phyloP scores from a whole-genome alignment of 2,329 filamentous ascomycete species.

The Colletotrichum kahawae region DNA sequence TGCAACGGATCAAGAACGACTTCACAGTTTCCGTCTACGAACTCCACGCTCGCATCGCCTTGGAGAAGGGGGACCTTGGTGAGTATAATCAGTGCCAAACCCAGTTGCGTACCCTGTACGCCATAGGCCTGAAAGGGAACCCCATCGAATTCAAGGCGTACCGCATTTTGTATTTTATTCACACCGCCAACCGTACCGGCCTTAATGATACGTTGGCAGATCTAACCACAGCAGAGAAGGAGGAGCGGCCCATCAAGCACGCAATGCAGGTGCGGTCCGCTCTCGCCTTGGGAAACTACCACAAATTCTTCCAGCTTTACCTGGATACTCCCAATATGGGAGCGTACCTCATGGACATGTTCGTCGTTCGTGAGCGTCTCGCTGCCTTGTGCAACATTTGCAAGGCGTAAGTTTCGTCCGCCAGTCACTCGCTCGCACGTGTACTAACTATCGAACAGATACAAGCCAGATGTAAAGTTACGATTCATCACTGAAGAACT shows the following conservation, averaged over 20 bases:
- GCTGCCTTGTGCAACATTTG: slow-evolving; percentile 90
- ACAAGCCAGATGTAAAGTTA: slow-evolving; percentile 88
- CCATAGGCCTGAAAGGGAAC: slow-evolving; percentile 84
- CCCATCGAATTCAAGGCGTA: slow-evolving; percentile 98
- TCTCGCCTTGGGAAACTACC: slow-evolving; percentile 92
- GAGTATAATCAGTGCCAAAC: slow-evolving; percentile 99
- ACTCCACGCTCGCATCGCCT: slow-evolving; percentile 93
- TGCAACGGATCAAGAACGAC: slow-evolving; percentile 95
- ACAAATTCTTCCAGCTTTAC: slow-evolving; percentile 97
- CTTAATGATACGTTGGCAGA: slow-evolving; percentile 98
- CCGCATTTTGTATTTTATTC: slow-evolving; percentile 99
- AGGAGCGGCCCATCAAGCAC: slow-evolving; percentile 83
- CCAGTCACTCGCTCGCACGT: neutral
- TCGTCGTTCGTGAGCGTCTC: slow-evolving; percentile 91
- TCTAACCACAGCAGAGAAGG: slow-evolving; percentile 97
- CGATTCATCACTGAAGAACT: slow-evolving; percentile 95
- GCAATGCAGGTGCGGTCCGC: slow-evolving; percentile 90
- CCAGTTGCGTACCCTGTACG: slow-evolving; percentile 91
- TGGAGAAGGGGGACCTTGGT: slow-evolving; percentile 99
- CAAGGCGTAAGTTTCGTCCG: slow-evolving; percentile 79
- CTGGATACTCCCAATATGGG: slow-evolving; percentile 96
- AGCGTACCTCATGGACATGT: slow-evolving; percentile 99
- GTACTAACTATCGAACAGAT: slow-evolving; percentile 67
- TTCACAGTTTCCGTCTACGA: slow-evolving; percentile 98
- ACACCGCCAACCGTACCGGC: slow-evolving; percentile 96